Evolutionary conservation across 2,329 filamentous ascomycete species (phyloP).

Genomic region (Arthrinium phaeospermum): DNA sequence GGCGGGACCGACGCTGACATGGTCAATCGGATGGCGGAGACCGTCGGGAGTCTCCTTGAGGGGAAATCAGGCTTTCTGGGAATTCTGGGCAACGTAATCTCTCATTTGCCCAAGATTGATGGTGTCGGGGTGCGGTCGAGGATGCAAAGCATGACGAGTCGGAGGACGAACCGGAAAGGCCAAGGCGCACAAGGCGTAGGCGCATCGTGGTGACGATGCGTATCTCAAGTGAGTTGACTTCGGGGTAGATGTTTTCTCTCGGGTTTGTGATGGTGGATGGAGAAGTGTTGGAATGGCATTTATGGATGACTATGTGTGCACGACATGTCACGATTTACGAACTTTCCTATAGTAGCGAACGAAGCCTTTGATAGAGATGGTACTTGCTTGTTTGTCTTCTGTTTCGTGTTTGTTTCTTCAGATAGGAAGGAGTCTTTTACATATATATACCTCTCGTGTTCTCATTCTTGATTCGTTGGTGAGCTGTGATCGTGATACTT

Average conservation of each 20-base stretch:
- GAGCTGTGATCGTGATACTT: not conserved
- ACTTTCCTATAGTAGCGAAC: not conserved
- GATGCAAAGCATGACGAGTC: not conserved
- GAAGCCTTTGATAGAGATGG: not conserved
- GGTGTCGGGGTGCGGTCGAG: not conserved
- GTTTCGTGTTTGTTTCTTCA: not conserved
- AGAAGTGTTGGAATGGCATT: not conserved
- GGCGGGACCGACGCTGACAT: slow-evolving; percentile 26
- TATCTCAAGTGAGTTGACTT: not conserved
- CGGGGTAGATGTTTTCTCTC: not conserved
- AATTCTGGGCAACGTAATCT: slow-evolving; percentile 23
- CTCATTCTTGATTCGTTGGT: not conserved
- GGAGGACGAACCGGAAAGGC: not conserved
- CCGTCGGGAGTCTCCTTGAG: slow-evolving; percentile 24
- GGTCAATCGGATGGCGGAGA: slow-evolving; percentile 23
- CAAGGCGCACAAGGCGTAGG: slow-evolving; percentile 9
- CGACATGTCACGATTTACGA: slow-evolving; percentile 14
- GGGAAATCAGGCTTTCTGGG: slow-evolving; percentile 23
- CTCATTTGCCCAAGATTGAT: not conserved
- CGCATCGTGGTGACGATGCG: slow-evolving; percentile 4
- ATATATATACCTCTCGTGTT: not conserved
- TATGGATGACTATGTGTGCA: slow-evolving; percentile 15
- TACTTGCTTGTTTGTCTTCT: not conserved
- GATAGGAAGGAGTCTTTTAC: not conserved
- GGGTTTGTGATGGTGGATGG: not conserved